A percentile compares a stretch with the other conserved stretches of the same genome.
phyloP scores from a whole-genome alignment of 768 basidiomycete genomes.

The Leccinellum rugosiceps region DNA sequence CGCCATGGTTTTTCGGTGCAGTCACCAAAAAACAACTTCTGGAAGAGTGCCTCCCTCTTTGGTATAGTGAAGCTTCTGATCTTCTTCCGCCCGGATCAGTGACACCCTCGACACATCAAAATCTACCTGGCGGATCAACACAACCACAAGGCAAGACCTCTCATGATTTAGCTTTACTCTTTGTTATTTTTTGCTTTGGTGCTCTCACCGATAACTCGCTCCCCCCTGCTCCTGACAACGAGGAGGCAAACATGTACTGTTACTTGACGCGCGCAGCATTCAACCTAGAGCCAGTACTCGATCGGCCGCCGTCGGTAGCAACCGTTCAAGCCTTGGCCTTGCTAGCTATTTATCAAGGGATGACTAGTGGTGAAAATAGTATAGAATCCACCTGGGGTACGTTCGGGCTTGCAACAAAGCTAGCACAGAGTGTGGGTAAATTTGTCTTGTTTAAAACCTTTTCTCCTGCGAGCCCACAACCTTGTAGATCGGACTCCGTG shows the following conservation, averaged over 20 bases:
- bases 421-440: slow-evolving; percentile 62
- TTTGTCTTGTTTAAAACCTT: neutral
- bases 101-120: slow-evolving; percentile 14
- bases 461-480: slow-evolving; percentile 3
- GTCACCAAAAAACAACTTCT: slow-evolving; percentile 59
- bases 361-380: slow-evolving; percentile 65
- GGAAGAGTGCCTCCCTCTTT: slow-evolving; percentile 64
- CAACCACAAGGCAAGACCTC: slow-evolving; percentile 33
- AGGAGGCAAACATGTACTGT: slow-evolving; percentile 52
- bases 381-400: slow-evolving; percentile 67
- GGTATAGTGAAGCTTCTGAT: slow-evolving; percentile 52
- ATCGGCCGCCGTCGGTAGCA: slow-evolving; percentile 66
- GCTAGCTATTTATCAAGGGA: slow-evolving; percentile 69
- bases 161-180: slow-evolving; percentile 63
- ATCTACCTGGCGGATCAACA: neutral
- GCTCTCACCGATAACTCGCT: slow-evolving; percentile 53
- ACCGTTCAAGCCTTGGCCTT: slow-evolving; percentile 65
- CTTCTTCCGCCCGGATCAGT: slow-evolving; percentile 26
- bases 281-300: slow-evolving; percentile 64
- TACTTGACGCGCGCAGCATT: slow-evolving; percentile 63
- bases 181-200: slow-evolving; percentile 61
- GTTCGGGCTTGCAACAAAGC: slow-evolving; percentile 61
- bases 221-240: slow-evolving; percentile 51
- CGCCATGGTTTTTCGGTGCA: slow-evolving; percentile 78
- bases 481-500: slow-evolving; percentile 63